A percentile compares a stretch with the other conserved stretches of the same genome.
phyloP scores from a whole-genome alignment of 139 green algal genomes.

The Desmodesmus armatus region DNA sequence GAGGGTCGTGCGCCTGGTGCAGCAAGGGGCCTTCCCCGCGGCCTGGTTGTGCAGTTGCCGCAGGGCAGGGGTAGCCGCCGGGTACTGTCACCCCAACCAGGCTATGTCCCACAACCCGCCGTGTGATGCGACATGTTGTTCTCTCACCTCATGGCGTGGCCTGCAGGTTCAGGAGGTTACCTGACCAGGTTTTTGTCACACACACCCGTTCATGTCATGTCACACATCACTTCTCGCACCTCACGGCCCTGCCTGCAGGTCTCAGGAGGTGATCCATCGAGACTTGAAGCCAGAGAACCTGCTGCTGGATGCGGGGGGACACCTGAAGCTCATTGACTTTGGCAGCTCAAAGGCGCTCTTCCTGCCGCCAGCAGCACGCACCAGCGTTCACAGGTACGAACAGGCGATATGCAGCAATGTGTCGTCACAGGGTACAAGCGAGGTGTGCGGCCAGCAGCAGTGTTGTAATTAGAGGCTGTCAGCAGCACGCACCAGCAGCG shows the following conservation, averaged over 20 bases:
- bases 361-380: conserved; percentile 27
- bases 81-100: too few species aligned
- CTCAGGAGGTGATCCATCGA: conserved; percentile 41
- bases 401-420: background rate
- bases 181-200: too few species aligned
- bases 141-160: too few species aligned
- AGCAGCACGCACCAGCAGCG: background rate
- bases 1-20: too few species aligned
- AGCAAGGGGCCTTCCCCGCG: too few species aligned
- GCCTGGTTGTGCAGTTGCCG: too few species aligned
- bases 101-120: too few species aligned
- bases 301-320: conserved; percentile 69
- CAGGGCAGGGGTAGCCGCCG: too few species aligned
- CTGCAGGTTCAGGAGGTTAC: too few species aligned
- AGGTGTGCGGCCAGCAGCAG: background rate
- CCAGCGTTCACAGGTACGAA: conserved; percentile 1
- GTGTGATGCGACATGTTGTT: too few species aligned
- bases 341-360: conserved; percentile 80
- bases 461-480: background rate
- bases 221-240: too few species aligned
- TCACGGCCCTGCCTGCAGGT: conserved; percentile 20
- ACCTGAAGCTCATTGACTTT: conserved; percentile 96
- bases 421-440: background rate
- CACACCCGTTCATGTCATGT: too few species aligned
- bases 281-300: conserved; percentile 96